Conservation (phyloP, 2,329 filamentous ascomycete genomes). For the Xylogone sp. region DNA sequence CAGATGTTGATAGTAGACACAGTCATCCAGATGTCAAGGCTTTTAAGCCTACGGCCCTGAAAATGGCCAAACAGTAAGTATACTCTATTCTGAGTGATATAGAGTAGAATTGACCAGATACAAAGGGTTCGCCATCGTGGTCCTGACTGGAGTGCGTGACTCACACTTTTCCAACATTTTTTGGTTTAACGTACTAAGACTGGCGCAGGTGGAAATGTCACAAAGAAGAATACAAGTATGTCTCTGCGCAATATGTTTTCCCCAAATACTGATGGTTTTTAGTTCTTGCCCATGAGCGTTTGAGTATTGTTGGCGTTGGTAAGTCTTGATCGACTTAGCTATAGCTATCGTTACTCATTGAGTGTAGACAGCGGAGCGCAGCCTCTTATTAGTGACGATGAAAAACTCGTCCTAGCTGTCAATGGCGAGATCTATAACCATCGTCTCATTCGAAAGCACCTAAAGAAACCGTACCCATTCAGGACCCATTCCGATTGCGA, state of each 20-base stretch:
- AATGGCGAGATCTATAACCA: conserved; percentile 99
- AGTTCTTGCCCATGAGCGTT: conserved; percentile 95
- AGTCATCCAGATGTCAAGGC: conserved; percentile 91
- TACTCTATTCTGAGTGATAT: conserved; percentile 8
- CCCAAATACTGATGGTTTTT: conserved; percentile 22
- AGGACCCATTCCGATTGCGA: conserved; percentile 99
- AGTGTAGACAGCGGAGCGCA: conserved; percentile 84
- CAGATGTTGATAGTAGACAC: conserved; percentile 7
- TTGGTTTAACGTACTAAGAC: not conserved
- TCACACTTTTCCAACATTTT: conserved; percentile 3
- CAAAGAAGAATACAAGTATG: conserved; percentile 87
- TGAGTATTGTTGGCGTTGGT: conserved; percentile 97
- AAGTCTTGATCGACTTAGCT: conserved; percentile 35
- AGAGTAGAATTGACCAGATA: conserved; percentile 36
- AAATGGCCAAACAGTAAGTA: conserved; percentile 88
- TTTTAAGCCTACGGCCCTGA: conserved; percentile 93
- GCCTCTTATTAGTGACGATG: conserved; percentile 89
- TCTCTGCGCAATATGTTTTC: not conserved
- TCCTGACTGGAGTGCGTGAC: conserved; percentile 91
- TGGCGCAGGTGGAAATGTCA: conserved; percentile 81
- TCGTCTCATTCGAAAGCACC: conserved; percentile 81
- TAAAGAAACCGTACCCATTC: conserved; percentile 87
- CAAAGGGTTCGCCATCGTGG: conserved; percentile 87
- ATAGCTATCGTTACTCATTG: conserved; percentile 2
- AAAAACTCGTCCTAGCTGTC: conserved; percentile 85